Evolutionary conservation across 1,284 basidiomycete species (phyloP), one percentile per base, ranked within the genome.

Genomic region (Cryptococcus sp.): DNA sequence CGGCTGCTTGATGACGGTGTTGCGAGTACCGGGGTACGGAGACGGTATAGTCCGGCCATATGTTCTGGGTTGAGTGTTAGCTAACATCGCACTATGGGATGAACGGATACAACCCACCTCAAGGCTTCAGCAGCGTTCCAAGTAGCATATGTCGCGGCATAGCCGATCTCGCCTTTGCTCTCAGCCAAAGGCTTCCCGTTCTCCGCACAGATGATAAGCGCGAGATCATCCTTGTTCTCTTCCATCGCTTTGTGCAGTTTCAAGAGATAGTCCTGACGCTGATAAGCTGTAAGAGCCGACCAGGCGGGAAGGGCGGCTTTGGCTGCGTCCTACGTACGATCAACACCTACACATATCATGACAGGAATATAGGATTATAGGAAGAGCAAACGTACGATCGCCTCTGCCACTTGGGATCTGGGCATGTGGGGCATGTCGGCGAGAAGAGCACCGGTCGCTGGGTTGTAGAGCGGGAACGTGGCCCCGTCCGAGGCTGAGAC

Each of bases 1-100:
- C 5, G 94, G 93, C 77, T 99, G 94, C 79, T 94, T 93, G 68
- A 97, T 87, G 17, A 92, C 88, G n/a, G 96, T 79, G 73, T 95
- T 95, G 48, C 93, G 86, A 8, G 87, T 78, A 56, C 83, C 84
- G 1, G 86, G 81, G 43, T 88, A 78, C 0, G 89, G 78, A 6
- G 88, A 87, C 1, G 94, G 93, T 39, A 96, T 86, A 16, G 89
- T 86, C 78, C 94, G 90, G 85, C 80, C 81, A 57, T 80, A 78
- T 13, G 72, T 76, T 40, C 71, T 64, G 30, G 10, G 3, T 39
- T 42, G 58, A 15, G 35, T 17, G 27, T 19, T 20, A 38, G 17
- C 8, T 39, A n/a, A 11, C 7, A 19, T 38, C 11, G 40, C 11
- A 8, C 25, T 6, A 23, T 65, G 60, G 8, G 61, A 51, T 1